A percentile compares a stretch with the other conserved stretches of the same genome.
phyloP scores from a whole-genome alignment of 1,284 basidiomycete genomes.

The Bjerkandera adusta region DNA sequence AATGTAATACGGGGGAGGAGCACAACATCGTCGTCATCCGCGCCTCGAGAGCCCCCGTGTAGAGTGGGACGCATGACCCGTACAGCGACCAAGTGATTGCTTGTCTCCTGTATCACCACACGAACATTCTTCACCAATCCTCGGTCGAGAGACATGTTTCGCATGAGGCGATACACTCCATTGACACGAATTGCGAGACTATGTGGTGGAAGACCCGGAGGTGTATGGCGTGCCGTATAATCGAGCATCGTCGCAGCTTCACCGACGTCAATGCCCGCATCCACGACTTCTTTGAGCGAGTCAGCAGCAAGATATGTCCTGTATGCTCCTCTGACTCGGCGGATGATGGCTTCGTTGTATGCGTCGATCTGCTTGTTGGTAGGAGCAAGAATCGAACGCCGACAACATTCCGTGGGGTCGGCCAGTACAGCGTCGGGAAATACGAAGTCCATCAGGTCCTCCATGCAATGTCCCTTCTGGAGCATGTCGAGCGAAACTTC shows the following conservation, averaged over 20 bases:
- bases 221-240: slow-evolving; percentile 23
- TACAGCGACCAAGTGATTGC: slow-evolving; percentile 30
- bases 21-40: slow-evolving; percentile 27
- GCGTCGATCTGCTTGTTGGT: slow-evolving; percentile 36
- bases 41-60: not conserved
- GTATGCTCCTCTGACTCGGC: slow-evolving; percentile 22
- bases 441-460: slow-evolving; percentile 34
- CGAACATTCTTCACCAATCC: slow-evolving; percentile 41
- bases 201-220: slow-evolving; percentile 32
- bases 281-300: slow-evolving; percentile 27
- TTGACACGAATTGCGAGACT: slow-evolving; percentile 31
- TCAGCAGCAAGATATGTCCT: slow-evolving; percentile 32
- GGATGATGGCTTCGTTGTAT: slow-evolving; percentile 34
- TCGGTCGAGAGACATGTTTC: slow-evolving; percentile 37
- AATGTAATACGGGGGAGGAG: slow-evolving; percentile 37
- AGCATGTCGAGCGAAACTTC: slow-evolving; percentile 26
- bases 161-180: slow-evolving; percentile 35
- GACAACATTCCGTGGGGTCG: slow-evolving; percentile 28
- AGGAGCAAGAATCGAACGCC: slow-evolving; percentile 35
- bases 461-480: not conserved
- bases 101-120: slow-evolving; percentile 30
- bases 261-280: slow-evolving; percentile 20
- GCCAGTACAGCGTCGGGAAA: slow-evolving; percentile 30
- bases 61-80: slow-evolving; percentile 19
- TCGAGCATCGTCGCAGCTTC: slow-evolving; percentile 25